Evolutionary conservation across 2,329 filamentous ascomycete genomes (phyloP).

Genomic region (Arthrobotrys conoides): DNA sequence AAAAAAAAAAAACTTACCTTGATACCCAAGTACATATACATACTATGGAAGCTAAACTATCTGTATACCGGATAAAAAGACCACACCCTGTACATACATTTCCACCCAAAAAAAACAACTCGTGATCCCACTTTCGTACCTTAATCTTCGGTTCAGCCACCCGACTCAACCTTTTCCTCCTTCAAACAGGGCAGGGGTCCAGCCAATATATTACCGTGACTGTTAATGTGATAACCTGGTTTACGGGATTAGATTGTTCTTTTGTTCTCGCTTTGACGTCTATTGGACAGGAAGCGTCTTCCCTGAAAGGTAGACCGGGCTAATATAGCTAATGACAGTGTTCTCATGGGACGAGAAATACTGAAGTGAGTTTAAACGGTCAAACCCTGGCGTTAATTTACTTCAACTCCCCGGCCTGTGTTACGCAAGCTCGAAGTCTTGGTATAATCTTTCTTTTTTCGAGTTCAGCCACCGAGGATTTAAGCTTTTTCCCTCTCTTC

Average conservation of each 20-base stretch:
- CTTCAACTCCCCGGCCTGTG: conserved; percentile 6
- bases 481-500: conserved; percentile 6
- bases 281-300: neutral
- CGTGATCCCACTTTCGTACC: conserved; percentile 31
- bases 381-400: conserved; percentile 16
- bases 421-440: conserved; percentile 32
- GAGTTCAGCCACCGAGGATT: conserved; percentile 12
- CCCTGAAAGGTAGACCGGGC: neutral
- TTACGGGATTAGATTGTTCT: neutral
- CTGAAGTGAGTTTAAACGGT: conserved; percentile 15
- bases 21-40: neutral
- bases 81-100: neutral
- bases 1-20: neutral
- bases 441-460: neutral
- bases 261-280: neutral
- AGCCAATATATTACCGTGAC: conserved; percentile 8
- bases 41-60: neutral
- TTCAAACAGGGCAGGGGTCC: neutral
- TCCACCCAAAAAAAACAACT: conserved; percentile 22
- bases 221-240: conserved; percentile 22
- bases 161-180: conserved; percentile 25
- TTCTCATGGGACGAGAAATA: neutral
- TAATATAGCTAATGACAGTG: neutral
- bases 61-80: conserved; percentile 28
- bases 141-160: conserved; percentile 46